Evolutionary conservation across 2,329 filamentous ascomycete species (phyloP).

Genomic region (Sarocladium strictum): DNA sequence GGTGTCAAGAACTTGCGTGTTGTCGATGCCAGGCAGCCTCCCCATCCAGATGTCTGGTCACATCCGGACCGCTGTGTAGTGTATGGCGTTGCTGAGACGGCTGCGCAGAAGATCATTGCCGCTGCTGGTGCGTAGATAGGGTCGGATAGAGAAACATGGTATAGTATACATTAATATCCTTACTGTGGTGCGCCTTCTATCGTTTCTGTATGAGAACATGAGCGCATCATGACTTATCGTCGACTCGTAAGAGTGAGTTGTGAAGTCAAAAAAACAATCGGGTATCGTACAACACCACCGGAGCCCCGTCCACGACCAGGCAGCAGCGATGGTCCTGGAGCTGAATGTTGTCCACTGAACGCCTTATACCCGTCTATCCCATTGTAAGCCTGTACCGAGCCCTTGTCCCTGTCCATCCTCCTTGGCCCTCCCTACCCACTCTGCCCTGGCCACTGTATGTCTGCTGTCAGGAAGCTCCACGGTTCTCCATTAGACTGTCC

Average conservation of each 20-base stretch:
- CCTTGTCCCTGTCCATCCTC: neutral
- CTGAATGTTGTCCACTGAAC: neutral
- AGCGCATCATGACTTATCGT: neutral
- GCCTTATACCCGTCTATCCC: neutral
- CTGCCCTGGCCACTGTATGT: slow-evolving; percentile 1
- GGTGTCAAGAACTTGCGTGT: slow-evolving; percentile 14
- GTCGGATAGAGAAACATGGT: too few species aligned
- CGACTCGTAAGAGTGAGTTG: neutral
- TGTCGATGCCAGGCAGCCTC: slow-evolving; percentile 14
- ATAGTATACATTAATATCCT: neutral
- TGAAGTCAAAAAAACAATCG: neutral
- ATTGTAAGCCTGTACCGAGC: neutral
- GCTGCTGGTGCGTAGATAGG: neutral
- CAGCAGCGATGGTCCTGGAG: neutral
- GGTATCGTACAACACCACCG: neutral
- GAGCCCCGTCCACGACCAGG: neutral
- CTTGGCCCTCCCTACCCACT: neutral
- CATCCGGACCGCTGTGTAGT: slow-evolving; percentile 15
- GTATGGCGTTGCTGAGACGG: slow-evolving; percentile 14
- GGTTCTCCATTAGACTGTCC: neutral
- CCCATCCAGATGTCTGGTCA: slow-evolving; percentile 14
- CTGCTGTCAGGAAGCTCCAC: slow-evolving; percentile 3
- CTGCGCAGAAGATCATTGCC: slow-evolving; percentile 9
- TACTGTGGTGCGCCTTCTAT: too few species aligned
- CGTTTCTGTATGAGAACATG: too few species aligned